Base-by-base conservation (phyloP, 192 early-diverging fungal species). In the Entomortierella lignicola region DNA sequence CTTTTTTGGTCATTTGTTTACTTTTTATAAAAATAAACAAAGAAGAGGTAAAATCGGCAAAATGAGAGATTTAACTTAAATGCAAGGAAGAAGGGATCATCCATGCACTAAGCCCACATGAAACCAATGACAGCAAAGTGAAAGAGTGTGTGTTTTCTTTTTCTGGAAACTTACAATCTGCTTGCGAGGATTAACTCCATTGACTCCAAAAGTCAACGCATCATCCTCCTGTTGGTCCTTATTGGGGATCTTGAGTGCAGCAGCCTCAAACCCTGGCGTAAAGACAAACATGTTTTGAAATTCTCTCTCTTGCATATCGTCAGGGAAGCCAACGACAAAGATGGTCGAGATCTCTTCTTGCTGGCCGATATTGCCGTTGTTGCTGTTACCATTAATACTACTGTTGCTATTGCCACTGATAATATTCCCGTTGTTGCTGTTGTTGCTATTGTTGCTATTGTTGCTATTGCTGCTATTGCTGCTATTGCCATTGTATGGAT, bases 221-320 rank as follows among this genome's bases (percentile, higher is more conserved):
- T 81, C 82, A 54, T 89, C 88, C 43, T 88, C 86, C 15, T 85
- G 83, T 37, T 81, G 89, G 47, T 92, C 92, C 80, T 86, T 85
- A 53, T 82, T 83, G n/a, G 96, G 95, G 37, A 94, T 88, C 84
- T 98, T 99, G 51, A 99, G 87, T 7, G 96, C 94, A 18, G 98
- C 97, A 8, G 97, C 98, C 79, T 99, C 98, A 65, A 99, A 99
- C 7, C 97, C 98, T 41, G 94, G 88, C 21, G 94, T 95, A 66
- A 99, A 99, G 29, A 93, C 96, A 85, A 99, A 99, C 96, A 98
- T 98, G 85, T 97, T 98, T 79, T 97, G 97, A 70, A 99, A 99
- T 83, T 99, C 98, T 62, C 98, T 86, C 83, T 99, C 98, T 79
- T 91, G 91, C 94, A 98, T 97, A 82, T 99, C 98, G 34, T 98